Conservation (phyloP, 768 basidiomycete genomes). For the Tulasnella sp. region DNA sequence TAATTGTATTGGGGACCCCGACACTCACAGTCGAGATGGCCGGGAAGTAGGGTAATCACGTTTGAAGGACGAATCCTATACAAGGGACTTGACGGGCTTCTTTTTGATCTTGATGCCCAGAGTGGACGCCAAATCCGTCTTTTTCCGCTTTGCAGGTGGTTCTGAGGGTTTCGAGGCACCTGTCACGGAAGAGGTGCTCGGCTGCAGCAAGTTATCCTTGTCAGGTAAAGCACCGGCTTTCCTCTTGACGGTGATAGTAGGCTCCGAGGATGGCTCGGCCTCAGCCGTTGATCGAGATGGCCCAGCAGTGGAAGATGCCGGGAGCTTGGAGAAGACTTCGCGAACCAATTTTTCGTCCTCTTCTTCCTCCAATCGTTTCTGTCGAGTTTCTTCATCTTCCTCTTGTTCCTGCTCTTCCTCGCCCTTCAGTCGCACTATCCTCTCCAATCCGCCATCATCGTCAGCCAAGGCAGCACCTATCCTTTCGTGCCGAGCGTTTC, state of each 20-base stretch:
- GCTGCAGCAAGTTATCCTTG: conserved; percentile 48
- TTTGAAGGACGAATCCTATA: not conserved
- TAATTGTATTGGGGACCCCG: not conserved
- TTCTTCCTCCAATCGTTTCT: conserved; percentile 55
- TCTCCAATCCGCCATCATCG: conserved; percentile 44
- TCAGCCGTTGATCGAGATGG: conserved; percentile 21
- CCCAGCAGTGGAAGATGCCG: conserved; percentile 25
- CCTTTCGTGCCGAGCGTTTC: conserved; percentile 81
- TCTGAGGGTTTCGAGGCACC: conserved; percentile 38
- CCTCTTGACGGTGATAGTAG: conserved; percentile 62
- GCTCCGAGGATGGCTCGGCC: conserved; percentile 5
- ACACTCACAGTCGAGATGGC: not conserved
- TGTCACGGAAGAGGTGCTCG: conserved; percentile 41
- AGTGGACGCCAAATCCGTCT: conserved; percentile 45
- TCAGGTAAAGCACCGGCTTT: conserved; percentile 71
- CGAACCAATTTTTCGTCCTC: conserved; percentile 89
- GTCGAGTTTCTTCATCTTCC: conserved; percentile 61
- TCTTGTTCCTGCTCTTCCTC: conserved; percentile 50
- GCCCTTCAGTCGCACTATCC: conserved; percentile 39
- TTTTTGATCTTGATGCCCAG: conserved; percentile 66
- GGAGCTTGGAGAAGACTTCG: conserved; percentile 72
- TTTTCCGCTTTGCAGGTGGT: conserved; percentile 39
- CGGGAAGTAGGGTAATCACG: not conserved
- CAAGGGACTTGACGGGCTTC: conserved; percentile 16
- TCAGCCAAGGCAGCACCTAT: conserved; percentile 52